Base-by-base conservation (phyloP, 2,329 filamentous ascomycete species). In the Neurospora crassa region DNA sequence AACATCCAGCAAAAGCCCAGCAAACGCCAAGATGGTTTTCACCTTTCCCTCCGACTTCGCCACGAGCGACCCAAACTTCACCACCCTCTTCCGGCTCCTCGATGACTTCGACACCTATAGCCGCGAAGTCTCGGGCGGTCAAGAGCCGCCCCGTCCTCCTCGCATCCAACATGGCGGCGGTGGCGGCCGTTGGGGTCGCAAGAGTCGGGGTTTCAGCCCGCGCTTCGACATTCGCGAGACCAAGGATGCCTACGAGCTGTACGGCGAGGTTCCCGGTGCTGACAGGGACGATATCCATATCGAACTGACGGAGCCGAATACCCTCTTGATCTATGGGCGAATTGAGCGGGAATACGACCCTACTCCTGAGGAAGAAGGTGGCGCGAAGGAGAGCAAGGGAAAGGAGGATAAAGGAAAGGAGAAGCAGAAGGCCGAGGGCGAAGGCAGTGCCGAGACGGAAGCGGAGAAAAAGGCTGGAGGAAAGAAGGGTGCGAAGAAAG, bases 51-150 rank as follows among this genome's bases (percentile, higher is more conserved):
- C 59, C 10, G 67, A 73, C 70, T 68, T 72, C 40, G 70, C 69
- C 67, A 16, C 68, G 20, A 72, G 59, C 37, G 71, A 74, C 70
- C 71, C 72, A 40, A 73, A 73, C 67, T 74, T 74, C 71, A 74
- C 72, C 18, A 73, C 73, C 40, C 70, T 74, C 68, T 73, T 74
- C 68, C 73, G 73, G 14, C 72, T 74, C 37, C 75, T 83, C 45
- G 73, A 71, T 40, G 76, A 77, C 42, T 79, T 83, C 42, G 75
- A 79, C 37, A 74, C 74, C 53, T 77, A 81, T 68, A 77, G 83
- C 24, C 68, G 73, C 42, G 76, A 80, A 47, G 75, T 75, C 70
- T 34, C 53, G 8, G 53, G 53, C 24, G 34, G 24, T 18, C 76
- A 74, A 67, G 40, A 24, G 20, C 69, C 72, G 18, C 18, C 20